Base-by-base conservation (phyloP, 225 moss, liverwort and hornwort genomes). In the Marchantia polymorpha region DNA sequence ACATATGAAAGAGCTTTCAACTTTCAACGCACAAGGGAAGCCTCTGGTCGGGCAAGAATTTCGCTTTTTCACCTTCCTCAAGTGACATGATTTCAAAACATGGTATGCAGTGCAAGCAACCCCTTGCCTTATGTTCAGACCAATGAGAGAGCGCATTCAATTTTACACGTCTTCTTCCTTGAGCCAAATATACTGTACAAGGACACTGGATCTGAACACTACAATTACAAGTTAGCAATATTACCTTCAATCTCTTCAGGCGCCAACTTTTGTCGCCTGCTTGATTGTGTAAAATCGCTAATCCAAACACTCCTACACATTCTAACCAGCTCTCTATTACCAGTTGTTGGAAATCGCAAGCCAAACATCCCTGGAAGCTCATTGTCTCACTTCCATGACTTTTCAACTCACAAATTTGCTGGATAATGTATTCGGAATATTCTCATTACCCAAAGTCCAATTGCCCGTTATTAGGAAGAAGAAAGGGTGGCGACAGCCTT, bases 401-500 rank as follows among this genome's bases (percentile, higher is more conserved):
- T 29, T 60, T 1, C 26, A 39, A 73, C 53, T 7, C 23, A 64
- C 76, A 23, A 64, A 12, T 51, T 77, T 49, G 49, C 25, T 50
- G 66, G 22, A 61, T 22, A 68, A 23, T 20, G 39, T 22, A 50
- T 3, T 12, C 76, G 52, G 50, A 56, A 39, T 73, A 54, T 74
- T 39, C 51, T 48, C 58, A 46, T 5, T 51, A 10, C 17, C 27
- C 22, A 25, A 49, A 75, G 59, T 67, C 80, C 20, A 14, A 27
- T 30, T 11, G 15, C 13, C n/a, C 14, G 73, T 23, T 29, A 27
- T 23, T 5, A 47, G 71, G 80, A 83, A 6, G 82, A 84, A 66
- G 79, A 19, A 51, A 85, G 81, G 63, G 83, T 76, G 54, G 51
- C 73, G 74, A 82, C 85, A 7, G 74, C 66, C 68, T 86, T 83